A percentile compares a stretch with the other conserved stretches of the same genome.
Evolutionary conservation across 1,284 basidiomycete species (phyloP).

Genomic region (Stygiomarasmius scandens): DNA sequence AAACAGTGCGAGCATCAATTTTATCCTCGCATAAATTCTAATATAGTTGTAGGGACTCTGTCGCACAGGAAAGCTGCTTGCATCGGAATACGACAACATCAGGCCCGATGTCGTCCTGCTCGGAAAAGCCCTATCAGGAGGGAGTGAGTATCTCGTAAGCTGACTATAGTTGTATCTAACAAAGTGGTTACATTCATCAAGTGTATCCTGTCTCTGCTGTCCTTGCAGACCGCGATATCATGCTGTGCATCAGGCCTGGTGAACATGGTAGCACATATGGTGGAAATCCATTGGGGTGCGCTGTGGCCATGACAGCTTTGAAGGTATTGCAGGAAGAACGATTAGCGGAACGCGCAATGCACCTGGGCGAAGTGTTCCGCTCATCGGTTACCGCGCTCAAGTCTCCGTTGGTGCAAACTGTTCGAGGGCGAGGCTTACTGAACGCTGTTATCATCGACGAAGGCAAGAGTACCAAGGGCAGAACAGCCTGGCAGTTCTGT

Average conservation of each 20-base stretch:
- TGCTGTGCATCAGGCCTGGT: conserved; percentile 96
- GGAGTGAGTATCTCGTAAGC: conserved; percentile 53
- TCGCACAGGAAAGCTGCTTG: conserved; percentile 86
- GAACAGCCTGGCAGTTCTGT: conserved; percentile 96
- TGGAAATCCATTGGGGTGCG: conserved; percentile 94
- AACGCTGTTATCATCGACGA: conserved; percentile 97
- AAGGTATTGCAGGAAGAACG: conserved; percentile 88
- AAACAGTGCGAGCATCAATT: conserved; percentile 63
- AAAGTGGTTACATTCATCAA: conserved; percentile 30
- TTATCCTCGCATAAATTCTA: not conserved
- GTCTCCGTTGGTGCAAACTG: conserved; percentile 70
- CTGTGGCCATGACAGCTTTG: conserved; percentile 90
- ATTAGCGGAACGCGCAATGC: conserved; percentile 77
- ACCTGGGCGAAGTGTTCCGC: conserved; percentile 85
- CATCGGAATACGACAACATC: conserved; percentile 86
- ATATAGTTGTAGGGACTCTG: conserved; percentile 64
- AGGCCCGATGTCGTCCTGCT: conserved; percentile 93
- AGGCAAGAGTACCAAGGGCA: conserved; percentile 69
- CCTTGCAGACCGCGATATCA: conserved; percentile 85
- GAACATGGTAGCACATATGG: conserved; percentile 98
- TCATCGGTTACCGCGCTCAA: conserved; percentile 63
- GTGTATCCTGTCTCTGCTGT: conserved; percentile 98
- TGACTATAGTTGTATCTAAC: conserved; percentile 4
- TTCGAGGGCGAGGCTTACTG: conserved; percentile 87
- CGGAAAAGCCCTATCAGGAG: conserved; percentile 95